Conservation (phyloP, 192 early-diverging fungal genomes). For the Linnemannia schmuckeri region DNA sequence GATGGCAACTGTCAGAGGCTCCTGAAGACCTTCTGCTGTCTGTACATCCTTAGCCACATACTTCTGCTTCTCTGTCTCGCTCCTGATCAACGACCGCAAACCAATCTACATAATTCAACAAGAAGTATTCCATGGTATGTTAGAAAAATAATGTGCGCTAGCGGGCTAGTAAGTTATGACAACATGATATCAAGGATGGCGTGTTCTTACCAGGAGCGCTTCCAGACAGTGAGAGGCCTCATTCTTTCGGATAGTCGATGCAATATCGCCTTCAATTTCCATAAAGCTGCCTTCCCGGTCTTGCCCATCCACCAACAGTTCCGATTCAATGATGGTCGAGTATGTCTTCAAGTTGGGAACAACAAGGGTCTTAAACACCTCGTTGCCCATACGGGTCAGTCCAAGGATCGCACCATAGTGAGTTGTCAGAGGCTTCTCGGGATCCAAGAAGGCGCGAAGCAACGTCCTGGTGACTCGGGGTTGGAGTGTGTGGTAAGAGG, state of each 20-base stretch:
- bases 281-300: slow-evolving; percentile 22
- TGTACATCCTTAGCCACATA: neutral
- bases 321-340: slow-evolving; percentile 51
- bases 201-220: slow-evolving; percentile 62
- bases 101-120: slow-evolving; percentile 14
- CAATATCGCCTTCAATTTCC: slow-evolving; percentile 22
- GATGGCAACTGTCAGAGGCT: slow-evolving; percentile 39
- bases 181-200: neutral
- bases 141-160: neutral
- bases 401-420: slow-evolving; percentile 93
- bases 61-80: slow-evolving; percentile 16
- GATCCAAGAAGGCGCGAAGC: slow-evolving; percentile 90
- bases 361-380: slow-evolving; percentile 82
- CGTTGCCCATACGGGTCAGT: slow-evolving; percentile 78
- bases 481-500: slow-evolving; percentile 88
- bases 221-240: slow-evolving; percentile 63
- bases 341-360: slow-evolving; percentile 85
- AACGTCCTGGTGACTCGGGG: slow-evolving; percentile 92
- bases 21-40: slow-evolving; percentile 30
- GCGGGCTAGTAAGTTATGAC: neutral
- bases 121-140: neutral
- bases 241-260: slow-evolving; percentile 16
- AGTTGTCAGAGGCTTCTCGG: slow-evolving; percentile 82
- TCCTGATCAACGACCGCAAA: slow-evolving; percentile 36
- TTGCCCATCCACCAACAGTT: slow-evolving; percentile 25